A percentile compares a stretch with the other conserved stretches of the same genome.
These are phyloP conservation scores for Eucalyptus camaldulensis DNA, from an alignment of 345 rosid genomes.

Conservation along the genomic window DNA sequence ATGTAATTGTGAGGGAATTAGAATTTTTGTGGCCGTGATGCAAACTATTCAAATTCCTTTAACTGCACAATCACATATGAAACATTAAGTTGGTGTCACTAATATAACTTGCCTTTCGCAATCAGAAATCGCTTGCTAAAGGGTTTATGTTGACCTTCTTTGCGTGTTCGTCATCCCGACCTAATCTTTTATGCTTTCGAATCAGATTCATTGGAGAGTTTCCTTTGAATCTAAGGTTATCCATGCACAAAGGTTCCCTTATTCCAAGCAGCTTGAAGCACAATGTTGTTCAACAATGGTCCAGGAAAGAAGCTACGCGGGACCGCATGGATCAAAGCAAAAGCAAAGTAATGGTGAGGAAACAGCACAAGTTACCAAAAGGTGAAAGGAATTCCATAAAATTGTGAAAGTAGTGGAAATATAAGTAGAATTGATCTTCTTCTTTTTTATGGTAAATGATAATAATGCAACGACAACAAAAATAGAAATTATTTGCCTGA, in stretches of 20 bases:
- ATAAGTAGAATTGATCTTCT: too few relatives aligned
- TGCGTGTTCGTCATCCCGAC: accelerated
- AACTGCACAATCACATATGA: background rate
- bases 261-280: too few relatives aligned
- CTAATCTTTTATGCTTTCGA: background rate
- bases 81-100: background rate
- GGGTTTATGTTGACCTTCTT: background rate
- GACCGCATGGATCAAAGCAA: background rate
- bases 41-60: background rate
- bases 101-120: background rate
- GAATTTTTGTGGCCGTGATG: accelerated
- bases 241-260: background rate
- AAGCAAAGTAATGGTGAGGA: background rate
- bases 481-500: background rate
- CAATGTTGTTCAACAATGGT: background rate
- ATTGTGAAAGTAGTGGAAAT: background rate
- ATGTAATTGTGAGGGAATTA: background rate
- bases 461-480: background rate
- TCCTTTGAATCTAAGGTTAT: background rate
- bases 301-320: background rate
- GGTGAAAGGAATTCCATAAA: background rate
- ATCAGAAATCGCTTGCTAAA: accelerated
- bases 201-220: background rate
- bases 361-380: background rate
- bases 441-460: background rate